A percentile compares a stretch with the other conserved stretches of the same genome.
Evolutionary conservation across 352 stramenopile genomes (phyloP).

Genomic region (Phytophthora sp.): DNA sequence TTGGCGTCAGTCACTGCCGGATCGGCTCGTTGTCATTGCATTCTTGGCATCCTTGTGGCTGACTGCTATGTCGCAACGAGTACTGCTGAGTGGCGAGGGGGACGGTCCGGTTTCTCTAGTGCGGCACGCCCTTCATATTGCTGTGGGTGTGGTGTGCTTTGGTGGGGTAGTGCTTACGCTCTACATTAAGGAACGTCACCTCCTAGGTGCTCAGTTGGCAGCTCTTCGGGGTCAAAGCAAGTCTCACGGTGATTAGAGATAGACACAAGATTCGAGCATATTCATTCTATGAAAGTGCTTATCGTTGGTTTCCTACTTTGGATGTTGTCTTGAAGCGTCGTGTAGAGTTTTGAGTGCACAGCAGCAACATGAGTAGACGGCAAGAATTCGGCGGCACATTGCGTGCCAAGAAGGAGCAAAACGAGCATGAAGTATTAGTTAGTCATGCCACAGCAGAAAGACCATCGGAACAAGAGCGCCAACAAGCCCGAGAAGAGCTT

Average conservation of each 20-base stretch:
- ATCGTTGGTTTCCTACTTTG: constrained; percentile 7
- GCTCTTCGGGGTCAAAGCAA: constrained; percentile 32
- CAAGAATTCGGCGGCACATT: constrained; percentile 6
- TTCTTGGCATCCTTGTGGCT: constrained; percentile 52
- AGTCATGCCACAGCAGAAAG: not conserved
- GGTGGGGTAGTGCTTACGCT: constrained; percentile 37
- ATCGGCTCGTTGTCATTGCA: constrained; percentile 53
- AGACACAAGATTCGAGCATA: no score
- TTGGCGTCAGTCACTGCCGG: constrained; percentile 55
- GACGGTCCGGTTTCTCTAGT: constrained; percentile 23
- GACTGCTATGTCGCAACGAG: constrained; percentile 38
- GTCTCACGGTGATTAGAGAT: constrained; percentile 27
- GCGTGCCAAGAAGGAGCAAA: constrained; percentile 7
- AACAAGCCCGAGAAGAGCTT: constrained; percentile 23
- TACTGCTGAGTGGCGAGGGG: constrained; percentile 45
- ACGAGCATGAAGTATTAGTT: not conserved
- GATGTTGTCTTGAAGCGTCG: constrained; percentile 23
- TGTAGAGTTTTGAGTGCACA: not conserved
- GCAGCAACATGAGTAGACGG: constrained; percentile 9
- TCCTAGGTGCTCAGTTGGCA: constrained; percentile 42
- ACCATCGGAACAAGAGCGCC: constrained; percentile 17
- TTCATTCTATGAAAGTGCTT: no score
- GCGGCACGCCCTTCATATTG: constrained; percentile 51
- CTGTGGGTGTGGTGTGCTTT: constrained; percentile 56
- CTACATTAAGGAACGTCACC: constrained; percentile 56